Conservation (phyloP, 78 protist species). For the Parvularia atlantis region DNA sequence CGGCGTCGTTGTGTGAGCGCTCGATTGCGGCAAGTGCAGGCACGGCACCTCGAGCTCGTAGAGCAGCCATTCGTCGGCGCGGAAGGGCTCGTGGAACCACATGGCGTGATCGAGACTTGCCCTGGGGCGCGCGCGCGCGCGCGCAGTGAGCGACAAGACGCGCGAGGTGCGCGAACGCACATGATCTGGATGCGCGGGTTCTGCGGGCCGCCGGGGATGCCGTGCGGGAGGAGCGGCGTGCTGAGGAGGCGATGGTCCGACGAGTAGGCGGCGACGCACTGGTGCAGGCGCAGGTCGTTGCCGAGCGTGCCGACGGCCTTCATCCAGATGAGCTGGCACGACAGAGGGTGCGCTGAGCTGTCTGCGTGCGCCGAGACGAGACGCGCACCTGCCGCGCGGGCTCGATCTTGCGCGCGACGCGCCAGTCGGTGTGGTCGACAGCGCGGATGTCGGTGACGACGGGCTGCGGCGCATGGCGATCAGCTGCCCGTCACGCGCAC, state of each 20-base stretch:
- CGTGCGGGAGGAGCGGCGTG: neutral
- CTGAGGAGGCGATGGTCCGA: neutral
- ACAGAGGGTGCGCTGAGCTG: neutral
- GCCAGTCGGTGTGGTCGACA: neutral
- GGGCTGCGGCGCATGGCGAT: too few species aligned
- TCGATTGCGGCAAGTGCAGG: too few species aligned
- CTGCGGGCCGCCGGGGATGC: neutral
- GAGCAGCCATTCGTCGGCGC: slow-evolving; percentile 12
- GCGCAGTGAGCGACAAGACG: too few species aligned
- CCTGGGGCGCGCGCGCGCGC: too few species aligned
- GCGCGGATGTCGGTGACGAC: neutral
- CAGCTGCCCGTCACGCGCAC: too few species aligned
- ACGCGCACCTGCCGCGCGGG: too few species aligned
- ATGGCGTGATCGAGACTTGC: slow-evolving; percentile 10
- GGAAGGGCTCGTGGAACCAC: neutral
- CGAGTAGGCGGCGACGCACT: neutral
- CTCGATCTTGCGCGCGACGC: neutral
- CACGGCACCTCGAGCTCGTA: neutral
- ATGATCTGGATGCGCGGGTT: neutral
- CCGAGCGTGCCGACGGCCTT: neutral
- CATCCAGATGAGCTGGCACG: neutral
- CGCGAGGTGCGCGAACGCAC: too few species aligned
- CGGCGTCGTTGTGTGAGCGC: too few species aligned
- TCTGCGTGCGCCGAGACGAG: too few species aligned
- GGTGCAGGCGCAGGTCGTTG: neutral